Evolutionary conservation across 164 flowering plant species (phyloP).

Genomic region (Vitis amurensis): DNA sequence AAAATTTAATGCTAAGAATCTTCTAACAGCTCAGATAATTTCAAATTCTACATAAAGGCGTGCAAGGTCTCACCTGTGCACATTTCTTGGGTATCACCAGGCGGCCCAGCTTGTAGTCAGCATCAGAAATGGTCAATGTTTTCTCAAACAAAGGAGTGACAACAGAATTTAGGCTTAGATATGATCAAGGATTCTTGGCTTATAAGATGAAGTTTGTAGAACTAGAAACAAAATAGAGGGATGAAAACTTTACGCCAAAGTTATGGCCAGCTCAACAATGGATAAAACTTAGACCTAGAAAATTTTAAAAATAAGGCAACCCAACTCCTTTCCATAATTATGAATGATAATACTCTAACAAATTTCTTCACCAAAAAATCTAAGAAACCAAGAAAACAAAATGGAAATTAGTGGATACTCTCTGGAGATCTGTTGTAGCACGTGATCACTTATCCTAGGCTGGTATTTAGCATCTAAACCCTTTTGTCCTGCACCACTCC

Average conservation of each 20-base stretch:
- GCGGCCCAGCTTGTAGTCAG: slow-evolving; percentile 15
- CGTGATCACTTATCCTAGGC: slow-evolving; percentile 11
- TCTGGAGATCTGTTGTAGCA: slow-evolving; percentile 9
- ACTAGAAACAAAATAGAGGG: background rate
- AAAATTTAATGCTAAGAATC: no score
- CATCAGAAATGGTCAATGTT: slow-evolving; percentile 17
- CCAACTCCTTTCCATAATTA: background rate
- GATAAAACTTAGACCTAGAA: no score
- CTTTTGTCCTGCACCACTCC: no score
- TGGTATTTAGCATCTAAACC: slow-evolving; percentile 1
- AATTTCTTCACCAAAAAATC: background rate
- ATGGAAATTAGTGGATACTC: slow-evolving; percentile 19
- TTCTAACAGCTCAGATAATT: no score
- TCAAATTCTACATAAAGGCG: no score
- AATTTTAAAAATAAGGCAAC: no score
- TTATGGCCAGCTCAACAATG: background rate
- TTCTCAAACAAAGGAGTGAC: slow-evolving; percentile 32
- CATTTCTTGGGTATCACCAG: slow-evolving; percentile 23
- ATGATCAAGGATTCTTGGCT: slow-evolving; percentile 8
- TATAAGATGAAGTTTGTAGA: background rate
- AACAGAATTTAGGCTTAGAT: slow-evolving; percentile 12
- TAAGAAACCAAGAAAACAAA: background rate
- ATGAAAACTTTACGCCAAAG: background rate
- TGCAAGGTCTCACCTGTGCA: slow-evolving; percentile 25
- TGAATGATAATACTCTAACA: no score